Base-by-base conservation (phyloP, 2,329 filamentous ascomycete species). In the Seiridium unicorne region DNA sequence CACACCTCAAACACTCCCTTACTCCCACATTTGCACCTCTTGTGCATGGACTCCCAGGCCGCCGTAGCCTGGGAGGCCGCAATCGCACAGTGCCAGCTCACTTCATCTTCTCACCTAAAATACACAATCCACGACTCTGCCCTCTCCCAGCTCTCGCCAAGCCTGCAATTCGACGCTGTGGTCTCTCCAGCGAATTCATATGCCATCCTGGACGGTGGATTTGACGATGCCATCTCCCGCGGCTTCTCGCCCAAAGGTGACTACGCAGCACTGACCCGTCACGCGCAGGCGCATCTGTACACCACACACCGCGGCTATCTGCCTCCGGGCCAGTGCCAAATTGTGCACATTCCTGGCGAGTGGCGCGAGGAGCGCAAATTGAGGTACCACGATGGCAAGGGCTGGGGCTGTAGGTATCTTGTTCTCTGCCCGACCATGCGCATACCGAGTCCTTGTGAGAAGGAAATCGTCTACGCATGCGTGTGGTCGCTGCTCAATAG, bases 151-250 rank as follows among this genome's bases (percentile, higher is more conserved):
- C 65, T 84, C 3, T 70, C 77, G 0, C 9, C 65, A 0, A 55
- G 61, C 0, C 67, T 74, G 7, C 70, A 70, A 36, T 83, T 82
- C 65, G 77, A 84, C 65, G 71, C 79, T 10, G 70, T 84, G 47
- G 80, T 84, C 31, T 84, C 82, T 1, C 82, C 82, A 0, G 81
- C 82, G 47, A 84, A 84, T 64, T 83, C 80, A 1, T 84, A 83
- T 66, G 82, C 76, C 35, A 75, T 76, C 1, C 75, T 86, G 1
- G 82, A 85, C 62, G 83, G 83, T 35, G 80, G 76, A 53, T 85
- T 84, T 62, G 81, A 84, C 68, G 78, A 83, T 63, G 82, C 82
- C 32, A 80, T 85, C 58, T 83, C 81, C 0, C 73, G 75, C 38
- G 74, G 75, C 9, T 78, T 84, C 61, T 77, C 78, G 1, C 80